A percentile compares a stretch with the other conserved stretches of the same genome.
phyloP scores from a whole-genome alignment of 345 rosid genomes.

The Lenwebbia sp. region DNA sequence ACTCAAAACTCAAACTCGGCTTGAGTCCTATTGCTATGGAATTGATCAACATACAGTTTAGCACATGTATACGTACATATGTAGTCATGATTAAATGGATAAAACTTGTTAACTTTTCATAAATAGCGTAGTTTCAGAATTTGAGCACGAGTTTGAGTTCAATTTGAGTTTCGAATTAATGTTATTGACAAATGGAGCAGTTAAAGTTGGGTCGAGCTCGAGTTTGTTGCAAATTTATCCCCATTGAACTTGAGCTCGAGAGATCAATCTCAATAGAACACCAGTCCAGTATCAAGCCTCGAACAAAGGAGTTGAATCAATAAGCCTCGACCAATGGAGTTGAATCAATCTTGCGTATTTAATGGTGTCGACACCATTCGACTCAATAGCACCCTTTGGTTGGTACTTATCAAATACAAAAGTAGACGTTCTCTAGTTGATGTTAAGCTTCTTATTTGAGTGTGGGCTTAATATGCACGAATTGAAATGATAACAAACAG shows the following conservation, averaged over 20 bases:
- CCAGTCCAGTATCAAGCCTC: not conserved
- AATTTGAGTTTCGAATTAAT: not conserved
- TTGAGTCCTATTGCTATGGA: not conserved
- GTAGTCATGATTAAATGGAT: not conserved
- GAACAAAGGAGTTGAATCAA: not conserved
- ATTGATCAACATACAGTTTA: not conserved
- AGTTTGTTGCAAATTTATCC: not conserved
- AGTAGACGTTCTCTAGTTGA: too few relatives aligned
- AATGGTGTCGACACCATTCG: not conserved
- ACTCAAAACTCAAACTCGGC: not conserved
- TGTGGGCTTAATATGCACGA: too few relatives aligned
- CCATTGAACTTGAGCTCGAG: not conserved
- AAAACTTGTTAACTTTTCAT: not conserved
- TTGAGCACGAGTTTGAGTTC: not conserved
- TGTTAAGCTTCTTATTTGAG: too few relatives aligned
- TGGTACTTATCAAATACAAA: too few relatives aligned
- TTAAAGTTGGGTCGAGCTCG: not conserved
- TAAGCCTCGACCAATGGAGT: too few relatives aligned
- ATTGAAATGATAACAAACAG: not conserved
- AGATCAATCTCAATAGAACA: not conserved
- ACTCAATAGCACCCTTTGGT: too few relatives aligned
- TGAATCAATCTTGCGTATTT: not conserved
- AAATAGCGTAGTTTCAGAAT: not conserved
- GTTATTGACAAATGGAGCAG: not conserved
- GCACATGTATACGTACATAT: not conserved